These are phyloP conservation scores for Pyracantha coccinea DNA, from an alignment of 331 rosid genomes.

Conservation along the genomic window DNA sequence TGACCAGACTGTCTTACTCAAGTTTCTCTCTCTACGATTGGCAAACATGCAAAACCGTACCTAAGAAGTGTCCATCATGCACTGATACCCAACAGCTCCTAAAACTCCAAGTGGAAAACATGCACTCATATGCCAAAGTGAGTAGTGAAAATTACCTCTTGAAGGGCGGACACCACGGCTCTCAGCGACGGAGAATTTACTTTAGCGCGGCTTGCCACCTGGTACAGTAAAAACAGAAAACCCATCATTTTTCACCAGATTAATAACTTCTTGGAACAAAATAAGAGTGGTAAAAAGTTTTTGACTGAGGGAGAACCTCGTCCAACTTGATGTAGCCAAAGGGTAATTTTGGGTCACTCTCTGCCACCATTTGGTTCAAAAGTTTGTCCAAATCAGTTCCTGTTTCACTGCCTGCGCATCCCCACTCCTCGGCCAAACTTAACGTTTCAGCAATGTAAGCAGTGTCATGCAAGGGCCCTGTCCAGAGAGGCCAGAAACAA, in stretches of 20 bases:
- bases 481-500: slow-evolving; percentile 95
- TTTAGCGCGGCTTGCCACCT: slow-evolving; percentile 96
- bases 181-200: slow-evolving; percentile 63
- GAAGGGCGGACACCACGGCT: slow-evolving; percentile 53
- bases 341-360: slow-evolving; percentile 76
- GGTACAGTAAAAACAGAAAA: not conserved
- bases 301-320: slow-evolving; percentile 41
- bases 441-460: slow-evolving; percentile 57
- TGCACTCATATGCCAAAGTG: not conserved
- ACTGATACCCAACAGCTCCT: not conserved
- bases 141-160: slow-evolving; percentile 35
- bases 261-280: slow-evolving; percentile 4
- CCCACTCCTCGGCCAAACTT: slow-evolving; percentile 68
- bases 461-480: slow-evolving; percentile 83
- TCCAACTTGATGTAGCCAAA: slow-evolving; percentile 87
- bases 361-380: slow-evolving; percentile 71
- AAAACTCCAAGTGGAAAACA: not conserved
- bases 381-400: slow-evolving; percentile 68
- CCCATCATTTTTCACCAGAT: not conserved
- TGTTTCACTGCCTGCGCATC: slow-evolving; percentile 54
- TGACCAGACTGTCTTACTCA: not conserved
- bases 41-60: not conserved
- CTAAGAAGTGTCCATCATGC: not conserved
- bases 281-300: not conserved
- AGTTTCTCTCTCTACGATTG: not conserved